Conservation (phyloP, 2,329 filamentous ascomycete species). For the Fusarium compactum region DNA sequence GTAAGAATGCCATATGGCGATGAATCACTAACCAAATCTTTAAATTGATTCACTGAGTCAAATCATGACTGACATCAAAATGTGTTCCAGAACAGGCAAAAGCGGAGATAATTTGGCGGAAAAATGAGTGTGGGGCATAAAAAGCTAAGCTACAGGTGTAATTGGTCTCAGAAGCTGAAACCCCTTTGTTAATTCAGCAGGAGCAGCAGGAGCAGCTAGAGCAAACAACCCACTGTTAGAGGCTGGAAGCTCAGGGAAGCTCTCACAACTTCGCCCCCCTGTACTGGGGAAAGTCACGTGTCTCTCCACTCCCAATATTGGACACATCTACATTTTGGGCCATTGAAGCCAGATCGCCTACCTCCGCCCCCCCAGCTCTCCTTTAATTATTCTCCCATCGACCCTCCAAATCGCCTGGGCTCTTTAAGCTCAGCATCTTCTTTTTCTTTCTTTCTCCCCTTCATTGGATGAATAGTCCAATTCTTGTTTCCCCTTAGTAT, state of each 20-base stretch:
- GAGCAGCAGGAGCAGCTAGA: not conserved
- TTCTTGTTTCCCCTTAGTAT: conserved; percentile 51
- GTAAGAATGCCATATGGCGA: conserved; percentile 20
- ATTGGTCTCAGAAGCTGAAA: conserved; percentile 32
- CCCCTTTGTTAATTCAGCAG: conserved; percentile 31
- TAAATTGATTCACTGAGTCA: conserved; percentile 4
- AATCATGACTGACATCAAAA: conserved; percentile 18
- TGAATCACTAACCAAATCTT: not conserved
- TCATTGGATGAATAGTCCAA: conserved; percentile 57
- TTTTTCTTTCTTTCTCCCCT: conserved; percentile 51
- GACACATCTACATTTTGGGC: conserved; percentile 59
- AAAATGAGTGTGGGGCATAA: conserved; percentile 36
- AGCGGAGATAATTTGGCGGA: conserved; percentile 28
- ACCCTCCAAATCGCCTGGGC: conserved; percentile 53
- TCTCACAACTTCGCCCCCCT: conserved; percentile 18
- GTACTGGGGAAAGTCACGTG: conserved; percentile 50
- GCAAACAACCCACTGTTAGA: not conserved
- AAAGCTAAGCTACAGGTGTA: conserved; percentile 9
- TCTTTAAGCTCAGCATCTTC: conserved; percentile 54
- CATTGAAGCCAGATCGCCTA: conserved; percentile 61
- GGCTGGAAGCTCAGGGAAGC: conserved; percentile 38
- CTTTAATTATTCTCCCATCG: conserved; percentile 52
- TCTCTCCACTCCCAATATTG: conserved; percentile 54
- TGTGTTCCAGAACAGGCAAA: conserved; percentile 34
- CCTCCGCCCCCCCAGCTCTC: conserved; percentile 53